Base-by-base conservation (phyloP, 768 basidiomycete species). In the Suillus subluteus region DNA sequence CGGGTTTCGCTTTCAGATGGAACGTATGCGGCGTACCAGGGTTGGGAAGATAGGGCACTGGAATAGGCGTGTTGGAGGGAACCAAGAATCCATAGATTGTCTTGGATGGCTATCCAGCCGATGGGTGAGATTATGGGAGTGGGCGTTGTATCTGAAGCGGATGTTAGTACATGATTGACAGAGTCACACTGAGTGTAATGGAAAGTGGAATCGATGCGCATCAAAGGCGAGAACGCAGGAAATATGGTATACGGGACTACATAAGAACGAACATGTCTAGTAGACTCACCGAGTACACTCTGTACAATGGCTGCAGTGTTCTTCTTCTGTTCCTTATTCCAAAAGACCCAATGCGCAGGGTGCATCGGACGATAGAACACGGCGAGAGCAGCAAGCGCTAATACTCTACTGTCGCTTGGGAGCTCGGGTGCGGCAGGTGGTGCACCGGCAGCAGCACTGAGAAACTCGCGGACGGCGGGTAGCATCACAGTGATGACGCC, bases 341-440 rank as follows among this genome's bases (percentile, higher is more conserved):
- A 91, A 73, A 91, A 85, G n/a, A 86, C 75, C 84, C 86, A 86
- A 70, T 89, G 88, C 7, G 82, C 85, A 16, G 83, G 83, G 73
- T 88, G 83, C 38, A 81, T 79, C 18, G 84, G 84, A 58, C 80
- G 79, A 70, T 86, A 82, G 69, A 88, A 83, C 15, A 90, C 84
- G 12, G 83, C 82, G 67, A 91, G 83, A 3, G 89, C 89, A 5
- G 84, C 86, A 62, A 91, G 84, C 35, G 84, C 82, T 67, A 87
- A 82, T 65, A 89, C 74, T 65, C 81, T 72, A 46, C 69, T 72
- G 73, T 65, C 83, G 76, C 50, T 82, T 80, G 61, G 85, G 72
- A 43, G 79, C 65, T 41, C 76, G 4, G 63, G 84, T 78, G 67
- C 86, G 75, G 76, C 73, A 79, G 77, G 74, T 69, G 78, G 69